Percentiles rank a stretch among this genome's conserved stretches.
Conservation (phyloP, 2,329 filamentous ascomycete genomes). For the Cytospora mali region DNA sequence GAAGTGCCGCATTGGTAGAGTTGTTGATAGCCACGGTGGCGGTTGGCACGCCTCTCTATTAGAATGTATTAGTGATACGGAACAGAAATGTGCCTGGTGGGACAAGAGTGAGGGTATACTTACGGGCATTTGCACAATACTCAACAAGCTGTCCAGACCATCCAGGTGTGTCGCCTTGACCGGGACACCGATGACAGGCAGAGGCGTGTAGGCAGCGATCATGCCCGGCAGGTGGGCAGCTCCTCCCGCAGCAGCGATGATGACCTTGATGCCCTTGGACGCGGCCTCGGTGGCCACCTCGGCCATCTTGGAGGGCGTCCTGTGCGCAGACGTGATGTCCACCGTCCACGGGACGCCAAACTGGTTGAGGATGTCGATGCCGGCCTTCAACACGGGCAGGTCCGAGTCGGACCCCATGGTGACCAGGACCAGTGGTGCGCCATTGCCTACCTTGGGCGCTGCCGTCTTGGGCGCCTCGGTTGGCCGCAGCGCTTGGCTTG, state of each 20-base stretch:
- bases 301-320: conserved; percentile 72
- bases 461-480: conserved; percentile 30
- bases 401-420: conserved; percentile 87
- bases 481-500: conserved; percentile 43
- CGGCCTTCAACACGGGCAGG: conserved; percentile 66
- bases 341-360: conserved; percentile 73
- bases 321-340: conserved; percentile 79
- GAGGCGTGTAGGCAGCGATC: conserved; percentile 68
- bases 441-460: conserved; percentile 26
- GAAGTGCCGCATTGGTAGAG: conserved; percentile 73
- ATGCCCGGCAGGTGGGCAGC: conserved; percentile 77
- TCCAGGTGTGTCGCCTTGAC: conserved; percentile 75
- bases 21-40: conserved; percentile 82
- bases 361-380: conserved; percentile 66
- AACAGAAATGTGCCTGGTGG: conserved; percentile 42
- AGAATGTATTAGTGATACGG: conserved; percentile 39
- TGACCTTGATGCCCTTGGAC: conserved; percentile 67
- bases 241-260: conserved; percentile 76
- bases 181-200: conserved; percentile 78
- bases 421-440: conserved; percentile 66
- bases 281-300: conserved; percentile 66
- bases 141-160: conserved; percentile 70
- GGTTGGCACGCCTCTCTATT: conserved; percentile 64
- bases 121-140: conserved; percentile 78
- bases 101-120: conserved; percentile 33